Evolutionary conservation across 1,139 yeast species (phyloP).

Genomic region (Hansenula sp.): DNA sequence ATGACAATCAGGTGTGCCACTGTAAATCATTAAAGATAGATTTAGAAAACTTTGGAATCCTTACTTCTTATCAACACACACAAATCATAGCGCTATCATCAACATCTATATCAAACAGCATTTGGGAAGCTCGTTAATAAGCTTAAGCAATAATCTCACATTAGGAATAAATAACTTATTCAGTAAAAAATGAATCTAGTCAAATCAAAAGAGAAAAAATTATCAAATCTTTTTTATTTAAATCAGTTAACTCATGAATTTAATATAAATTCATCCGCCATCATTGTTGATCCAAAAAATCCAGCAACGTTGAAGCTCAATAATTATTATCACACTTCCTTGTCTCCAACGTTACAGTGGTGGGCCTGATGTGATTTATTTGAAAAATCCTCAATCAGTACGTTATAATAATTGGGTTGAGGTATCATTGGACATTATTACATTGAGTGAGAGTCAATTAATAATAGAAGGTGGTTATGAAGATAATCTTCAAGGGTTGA

Average conservation of each 20-base stretch:
- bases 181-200: slow-evolving; percentile 20
- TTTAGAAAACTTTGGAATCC: too few species aligned
- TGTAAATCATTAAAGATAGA: too few species aligned
- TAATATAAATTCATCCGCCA: slow-evolving; percentile 9
- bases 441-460: slow-evolving; percentile 25
- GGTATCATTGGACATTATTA: slow-evolving; percentile 25
- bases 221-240: slow-evolving; percentile 16
- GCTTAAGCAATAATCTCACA: too few species aligned
- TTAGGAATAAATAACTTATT: too few species aligned
- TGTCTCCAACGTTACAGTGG: slow-evolving; percentile 22
- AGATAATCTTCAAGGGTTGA: slow-evolving; percentile 9
- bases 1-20: too few species aligned
- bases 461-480: slow-evolving; percentile 16
- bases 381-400: slow-evolving; percentile 22
- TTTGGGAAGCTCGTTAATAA: too few species aligned
- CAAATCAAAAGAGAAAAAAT: slow-evolving; percentile 18
- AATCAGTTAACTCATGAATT: slow-evolving; percentile 15
- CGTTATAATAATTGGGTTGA: slow-evolving; percentile 17
- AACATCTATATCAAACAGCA: too few species aligned
- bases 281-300: slow-evolving; percentile 17
- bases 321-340: slow-evolving; percentile 15
- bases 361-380: slow-evolving; percentile 24
- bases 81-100: too few species aligned
- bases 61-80: too few species aligned
- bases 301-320: slow-evolving; percentile 12